A percentile compares a stretch with the other conserved stretches of the same genome.
Evolutionary conservation across 2,329 filamentous ascomycete genomes (phyloP).

Genomic region (Penicillium sp.): DNA sequence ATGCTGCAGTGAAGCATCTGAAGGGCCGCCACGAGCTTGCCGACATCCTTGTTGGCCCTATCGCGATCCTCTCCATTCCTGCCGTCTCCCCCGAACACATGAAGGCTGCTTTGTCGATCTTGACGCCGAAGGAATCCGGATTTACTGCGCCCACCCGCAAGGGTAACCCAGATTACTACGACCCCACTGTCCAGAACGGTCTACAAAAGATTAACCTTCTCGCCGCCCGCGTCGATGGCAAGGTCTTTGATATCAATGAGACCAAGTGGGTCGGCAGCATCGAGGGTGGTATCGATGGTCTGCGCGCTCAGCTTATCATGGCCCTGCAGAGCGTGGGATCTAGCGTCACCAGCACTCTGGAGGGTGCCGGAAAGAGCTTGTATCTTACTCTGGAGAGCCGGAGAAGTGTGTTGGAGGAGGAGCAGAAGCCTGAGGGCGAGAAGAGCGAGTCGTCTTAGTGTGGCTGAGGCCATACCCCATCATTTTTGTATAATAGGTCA

Average conservation of each 20-base stretch:
- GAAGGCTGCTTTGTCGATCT: constrained; percentile 75
- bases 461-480: constrained; percentile 17
- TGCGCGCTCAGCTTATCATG: constrained; percentile 78
- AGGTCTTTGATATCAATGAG: constrained; percentile 76
- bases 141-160: constrained; percentile 80
- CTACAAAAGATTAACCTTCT: constrained; percentile 85
- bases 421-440: constrained; percentile 48
- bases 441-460: constrained; percentile 40
- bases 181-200: constrained; percentile 75
- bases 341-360: constrained; percentile 75
- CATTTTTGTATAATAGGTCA: constrained; percentile 44
- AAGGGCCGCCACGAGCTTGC: constrained; percentile 65
- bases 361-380: constrained; percentile 76
- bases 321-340: constrained; percentile 81
- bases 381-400: constrained; percentile 88
- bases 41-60: constrained; percentile 77
- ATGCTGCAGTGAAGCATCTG: constrained; percentile 53
- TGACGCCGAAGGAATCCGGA: constrained; percentile 69
- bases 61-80: constrained; percentile 80
- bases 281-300: constrained; percentile 75
- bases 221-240: constrained; percentile 83
- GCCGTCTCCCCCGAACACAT: constrained; percentile 81
- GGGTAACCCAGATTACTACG: constrained; percentile 79
- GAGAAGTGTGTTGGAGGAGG: constrained; percentile 78
- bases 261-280: constrained; percentile 75